Percentiles rank a stretch among this genome's conserved stretches.
Evolutionary conservation across 1,284 basidiomycete species (phyloP).

Genomic region (Ganoderma lingzhi): DNA sequence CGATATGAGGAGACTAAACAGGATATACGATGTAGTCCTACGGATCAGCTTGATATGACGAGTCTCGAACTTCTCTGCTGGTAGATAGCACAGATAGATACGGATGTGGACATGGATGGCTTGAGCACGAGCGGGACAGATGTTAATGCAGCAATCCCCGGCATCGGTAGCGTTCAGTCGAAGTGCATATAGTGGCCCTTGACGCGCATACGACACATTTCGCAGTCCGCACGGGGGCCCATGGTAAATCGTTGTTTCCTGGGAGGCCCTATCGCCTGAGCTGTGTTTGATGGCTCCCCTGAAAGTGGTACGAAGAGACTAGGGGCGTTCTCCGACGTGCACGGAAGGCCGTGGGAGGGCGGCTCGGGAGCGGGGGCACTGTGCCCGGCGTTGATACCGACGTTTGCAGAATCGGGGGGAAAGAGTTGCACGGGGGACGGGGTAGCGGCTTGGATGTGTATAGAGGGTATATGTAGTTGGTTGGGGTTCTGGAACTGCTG

Average conservation of each 20-base stretch:
- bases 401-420: conserved; percentile 5
- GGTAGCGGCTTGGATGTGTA: conserved; percentile 31
- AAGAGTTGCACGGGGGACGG: conserved; percentile 31
- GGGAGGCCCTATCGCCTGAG: conserved; percentile 5
- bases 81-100: conserved; percentile 1
- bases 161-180: conserved; percentile 46
- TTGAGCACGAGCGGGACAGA: not conserved
- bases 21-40: not conserved
- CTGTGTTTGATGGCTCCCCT: conserved; percentile 1
- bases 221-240: conserved; percentile 77
- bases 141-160: not conserved
- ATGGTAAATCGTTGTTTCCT: conserved; percentile 61
- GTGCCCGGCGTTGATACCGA: no score
- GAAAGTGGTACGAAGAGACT: conserved; percentile 4
- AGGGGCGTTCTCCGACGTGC: conserved; percentile 8
- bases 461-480: conserved; percentile 31
- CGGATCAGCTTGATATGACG: not conserved
- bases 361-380: not conserved
- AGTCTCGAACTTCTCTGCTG: not conserved
- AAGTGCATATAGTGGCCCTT: conserved; percentile 79
- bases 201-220: conserved; percentile 72
- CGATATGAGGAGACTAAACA: not conserved
- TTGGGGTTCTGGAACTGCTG: conserved; percentile 19
- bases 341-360: not conserved
- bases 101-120: not conserved